Base-by-base conservation (phyloP, 1,284 basidiomycete genomes). In the Microbotryum silenes-acaulis region DNA sequence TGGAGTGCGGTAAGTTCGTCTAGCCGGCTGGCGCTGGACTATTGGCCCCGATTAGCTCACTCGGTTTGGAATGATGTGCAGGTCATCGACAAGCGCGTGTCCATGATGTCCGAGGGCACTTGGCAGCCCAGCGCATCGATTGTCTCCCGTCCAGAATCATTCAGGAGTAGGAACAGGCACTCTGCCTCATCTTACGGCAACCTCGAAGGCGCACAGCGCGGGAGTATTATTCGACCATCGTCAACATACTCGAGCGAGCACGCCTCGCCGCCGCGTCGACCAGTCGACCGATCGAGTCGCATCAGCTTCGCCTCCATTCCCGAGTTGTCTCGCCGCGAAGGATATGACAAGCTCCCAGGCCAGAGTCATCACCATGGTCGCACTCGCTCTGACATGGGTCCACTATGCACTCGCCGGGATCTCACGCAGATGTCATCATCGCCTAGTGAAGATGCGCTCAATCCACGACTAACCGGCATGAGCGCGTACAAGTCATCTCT, bases 1-100 rank as follows among this genome's bases (percentile, higher is more conserved):
- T 66, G 63, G 60, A 60, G 57, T 44, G 64, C 64, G 6, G 67
- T 66, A 37, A 37, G 66, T 57, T 14, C 18, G 4, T 7, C 4
- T n/a, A 16, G 23, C 25, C 7, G 10, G 25, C n/a, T n/a, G 20
- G 31, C 25, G 23, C 25, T 21, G 31, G 27, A 25, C 18, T 23
- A 18, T 18, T n/a, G 23, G 8, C 16, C 20, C 10, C 47, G 31
- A 2, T 31, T 31, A 46, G 21, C 45, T 48, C 31, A n/a, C 9
- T 8, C 16, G 37, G 1, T 18, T 16, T 42, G 37, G 37, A 42
- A 18, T 42, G 37, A 31, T 4, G 14, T 4, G 2, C 48, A 68
- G 67, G 67, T 65, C 6, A 63, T 69, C 51, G 67, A 69, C 54
- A 27, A 69, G 16, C 63, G 67, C 25, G 65, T 69, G 67, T 69